Evolutionary conservation across 2,329 filamentous ascomycete genomes (phyloP).

Genomic region (Trichoderma citrinoviride): DNA sequence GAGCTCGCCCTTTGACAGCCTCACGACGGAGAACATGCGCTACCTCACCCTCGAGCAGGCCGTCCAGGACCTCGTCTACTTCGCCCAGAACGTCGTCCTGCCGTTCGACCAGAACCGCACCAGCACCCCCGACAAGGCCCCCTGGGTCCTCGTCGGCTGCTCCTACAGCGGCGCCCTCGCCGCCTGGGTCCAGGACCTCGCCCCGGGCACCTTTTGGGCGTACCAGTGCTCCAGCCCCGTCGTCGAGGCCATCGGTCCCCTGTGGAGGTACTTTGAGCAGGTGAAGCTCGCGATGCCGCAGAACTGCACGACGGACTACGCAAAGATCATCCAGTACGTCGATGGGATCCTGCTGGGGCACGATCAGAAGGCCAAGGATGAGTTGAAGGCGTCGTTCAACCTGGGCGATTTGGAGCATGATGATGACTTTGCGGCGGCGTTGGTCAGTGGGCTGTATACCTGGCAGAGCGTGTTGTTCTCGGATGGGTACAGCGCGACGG

Average conservation of each 20-base stretch:
- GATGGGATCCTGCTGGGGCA: slow-evolving; percentile 47
- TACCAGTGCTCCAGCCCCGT: slow-evolving; percentile 76
- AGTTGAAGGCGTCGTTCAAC: slow-evolving; percentile 47
- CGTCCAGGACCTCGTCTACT: slow-evolving; percentile 72
- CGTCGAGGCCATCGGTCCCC: slow-evolving; percentile 70
- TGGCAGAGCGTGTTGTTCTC: slow-evolving; percentile 40
- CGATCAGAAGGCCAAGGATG: slow-evolving; percentile 30
- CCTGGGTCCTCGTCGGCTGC: slow-evolving; percentile 75
- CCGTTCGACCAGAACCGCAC: slow-evolving; percentile 62
- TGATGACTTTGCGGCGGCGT: slow-evolving; percentile 49
- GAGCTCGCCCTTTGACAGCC: slow-evolving; percentile 63
- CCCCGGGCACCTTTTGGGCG: slow-evolving; percentile 73
- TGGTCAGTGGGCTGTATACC: slow-evolving; percentile 27
- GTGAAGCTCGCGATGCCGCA: slow-evolving; percentile 45
- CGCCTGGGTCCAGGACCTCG: slow-evolving; percentile 67
- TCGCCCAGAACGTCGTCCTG: slow-evolving; percentile 68
- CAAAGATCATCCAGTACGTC: slow-evolving; percentile 48
- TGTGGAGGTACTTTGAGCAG: slow-evolving; percentile 57
- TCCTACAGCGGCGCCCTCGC: slow-evolving; percentile 76
- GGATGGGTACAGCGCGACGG: slow-evolving; percentile 37
- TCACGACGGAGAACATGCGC: slow-evolving; percentile 64
- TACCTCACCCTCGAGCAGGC: slow-evolving; percentile 78
- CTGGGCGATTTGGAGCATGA: slow-evolving; percentile 41
- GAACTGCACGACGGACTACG: slow-evolving; percentile 62
- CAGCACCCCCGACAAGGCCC: slow-evolving; percentile 60